Conservation (phyloP, 1,284 basidiomycete genomes). For the Volvariella volvacea region DNA sequence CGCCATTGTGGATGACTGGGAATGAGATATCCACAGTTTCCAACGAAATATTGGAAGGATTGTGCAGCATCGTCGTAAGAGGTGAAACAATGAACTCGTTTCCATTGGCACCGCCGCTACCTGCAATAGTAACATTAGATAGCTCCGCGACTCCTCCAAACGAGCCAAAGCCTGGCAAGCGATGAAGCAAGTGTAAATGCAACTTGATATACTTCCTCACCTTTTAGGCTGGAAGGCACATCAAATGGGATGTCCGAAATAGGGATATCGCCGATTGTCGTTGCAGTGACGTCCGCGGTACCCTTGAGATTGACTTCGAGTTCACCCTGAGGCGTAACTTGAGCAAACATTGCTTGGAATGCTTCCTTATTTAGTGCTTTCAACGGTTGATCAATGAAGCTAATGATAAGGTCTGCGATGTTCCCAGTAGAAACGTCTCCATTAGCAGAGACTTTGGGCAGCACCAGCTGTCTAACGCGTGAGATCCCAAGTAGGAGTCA, state of each 20-base stretch:
- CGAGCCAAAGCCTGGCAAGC: conserved; percentile 38
- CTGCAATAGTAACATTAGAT: conserved; percentile 49
- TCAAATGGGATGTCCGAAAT: conserved; percentile 62
- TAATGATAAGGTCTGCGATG: conserved; percentile 47
- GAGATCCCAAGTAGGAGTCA: conserved; percentile 5
- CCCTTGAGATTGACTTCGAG: conserved; percentile 50
- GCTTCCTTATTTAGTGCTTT: conserved; percentile 46
- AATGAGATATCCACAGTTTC: conserved; percentile 53
- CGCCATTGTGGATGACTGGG: conserved; percentile 51
- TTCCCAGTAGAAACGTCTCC: conserved; percentile 69
- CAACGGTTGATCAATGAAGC: conserved; percentile 52
- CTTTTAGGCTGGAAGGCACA: conserved; percentile 48
- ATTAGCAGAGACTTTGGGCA: conserved; percentile 43
- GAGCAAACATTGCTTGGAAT: conserved; percentile 54
- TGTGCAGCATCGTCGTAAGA: conserved; percentile 47
- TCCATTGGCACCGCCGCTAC: conserved; percentile 58
- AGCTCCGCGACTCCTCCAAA: conserved; percentile 46
- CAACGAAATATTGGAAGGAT: conserved; percentile 67
- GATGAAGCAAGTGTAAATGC: not conserved
- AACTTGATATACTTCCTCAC: conserved; percentile 20
- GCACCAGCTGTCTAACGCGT: conserved; percentile 35
- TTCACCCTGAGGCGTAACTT: conserved; percentile 45
- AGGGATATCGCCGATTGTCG: conserved; percentile 61
- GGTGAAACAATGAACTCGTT: conserved; percentile 49
- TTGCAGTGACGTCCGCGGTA: conserved; percentile 56